Percentiles rank a stretch among this genome's conserved stretches.
These are phyloP conservation scores for Keqinozyma sinolaborantium DNA, from an alignment of 1,139 yeast genomes.

Conservation along the genomic window DNA sequence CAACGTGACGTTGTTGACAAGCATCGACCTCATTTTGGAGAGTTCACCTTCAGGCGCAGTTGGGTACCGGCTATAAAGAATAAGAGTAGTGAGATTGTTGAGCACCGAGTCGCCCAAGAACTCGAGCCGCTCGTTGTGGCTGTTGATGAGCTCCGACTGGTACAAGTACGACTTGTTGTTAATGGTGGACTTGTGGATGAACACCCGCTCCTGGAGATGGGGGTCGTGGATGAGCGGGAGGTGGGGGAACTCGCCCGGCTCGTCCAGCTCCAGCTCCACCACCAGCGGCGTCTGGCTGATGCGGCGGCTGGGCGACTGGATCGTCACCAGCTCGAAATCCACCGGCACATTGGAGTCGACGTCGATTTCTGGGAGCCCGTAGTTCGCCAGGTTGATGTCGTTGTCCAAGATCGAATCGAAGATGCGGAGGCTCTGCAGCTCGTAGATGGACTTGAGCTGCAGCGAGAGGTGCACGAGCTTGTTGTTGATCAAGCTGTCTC, in stretches of 20 bases:
- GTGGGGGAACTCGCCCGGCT: constrained; percentile 37
- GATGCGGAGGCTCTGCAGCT: constrained; percentile 41
- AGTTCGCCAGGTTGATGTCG: constrained; percentile 8
- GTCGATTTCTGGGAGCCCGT: neutral
- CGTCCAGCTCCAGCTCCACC: neutral
- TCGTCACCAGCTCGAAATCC: neutral
- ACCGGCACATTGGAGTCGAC: neutral
- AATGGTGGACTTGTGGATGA: constrained; percentile 75
- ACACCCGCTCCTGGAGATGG: constrained; percentile 64
- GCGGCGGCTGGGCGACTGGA: neutral
- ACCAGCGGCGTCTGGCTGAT: neutral
- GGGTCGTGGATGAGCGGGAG: constrained; percentile 67
- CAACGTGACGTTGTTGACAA: constrained; percentile 74
- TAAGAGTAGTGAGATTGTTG: constrained; percentile 66
- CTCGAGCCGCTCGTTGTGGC: constrained; percentile 88
- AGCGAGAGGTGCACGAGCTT: constrained; percentile 57
- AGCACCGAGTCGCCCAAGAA: constrained; percentile 90
- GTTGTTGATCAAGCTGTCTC: constrained; percentile 50
- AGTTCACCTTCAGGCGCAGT: constrained; percentile 78
- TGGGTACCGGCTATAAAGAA: constrained; percentile 66
- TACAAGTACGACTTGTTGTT: constrained; percentile 56
- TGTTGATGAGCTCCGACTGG: constrained; percentile 52
- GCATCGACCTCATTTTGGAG: constrained; percentile 63
- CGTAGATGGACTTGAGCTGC: constrained; percentile 52
- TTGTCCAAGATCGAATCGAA: constrained; percentile 44